Conservation (phyloP, 129 eudicot species). For the Escallonia rubra region DNA sequence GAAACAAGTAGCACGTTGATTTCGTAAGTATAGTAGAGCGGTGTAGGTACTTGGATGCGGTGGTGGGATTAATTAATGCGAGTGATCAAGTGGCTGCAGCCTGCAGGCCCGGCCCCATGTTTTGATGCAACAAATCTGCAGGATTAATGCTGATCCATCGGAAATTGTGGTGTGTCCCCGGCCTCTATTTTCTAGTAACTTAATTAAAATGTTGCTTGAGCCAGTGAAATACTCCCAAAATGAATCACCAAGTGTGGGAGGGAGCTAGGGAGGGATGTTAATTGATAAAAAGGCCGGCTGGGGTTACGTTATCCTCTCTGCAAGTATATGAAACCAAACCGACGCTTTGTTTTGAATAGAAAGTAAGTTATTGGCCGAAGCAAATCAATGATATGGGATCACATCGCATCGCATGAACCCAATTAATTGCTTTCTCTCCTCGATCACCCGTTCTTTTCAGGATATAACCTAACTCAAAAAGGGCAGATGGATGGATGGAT, state of each 20-base stretch:
- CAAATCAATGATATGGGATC: not conserved
- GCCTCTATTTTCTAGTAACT: too few relatives aligned
- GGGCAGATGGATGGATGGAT: not conserved
- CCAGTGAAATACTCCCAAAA: not conserved
- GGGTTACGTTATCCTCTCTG: not conserved
- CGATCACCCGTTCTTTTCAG: not conserved
- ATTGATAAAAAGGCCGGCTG: not conserved
- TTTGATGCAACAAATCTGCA: not conserved
- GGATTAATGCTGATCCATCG: not conserved
- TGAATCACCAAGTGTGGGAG: not conserved
- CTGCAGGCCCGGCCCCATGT: not conserved
- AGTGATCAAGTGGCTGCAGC: not conserved
- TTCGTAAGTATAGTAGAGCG: not conserved
- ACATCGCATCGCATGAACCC: not conserved
- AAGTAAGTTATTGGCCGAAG: not conserved
- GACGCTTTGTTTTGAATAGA: slow-evolving; percentile 7
- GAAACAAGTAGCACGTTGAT: not conserved
- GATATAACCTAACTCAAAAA: not conserved
- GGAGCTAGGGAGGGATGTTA: too few relatives aligned
- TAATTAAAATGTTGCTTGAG: not conserved
- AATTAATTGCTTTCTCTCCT: not conserved
- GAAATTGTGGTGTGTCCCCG: not conserved
- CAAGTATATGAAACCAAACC: slow-evolving; percentile 1
- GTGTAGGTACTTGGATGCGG: not conserved
- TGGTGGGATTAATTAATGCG: not conserved